Evolutionary conservation across 768 basidiomycete species (phyloP), one percentile per base, ranked within the genome.

Genomic region (Daedaleopsis nitida): DNA sequence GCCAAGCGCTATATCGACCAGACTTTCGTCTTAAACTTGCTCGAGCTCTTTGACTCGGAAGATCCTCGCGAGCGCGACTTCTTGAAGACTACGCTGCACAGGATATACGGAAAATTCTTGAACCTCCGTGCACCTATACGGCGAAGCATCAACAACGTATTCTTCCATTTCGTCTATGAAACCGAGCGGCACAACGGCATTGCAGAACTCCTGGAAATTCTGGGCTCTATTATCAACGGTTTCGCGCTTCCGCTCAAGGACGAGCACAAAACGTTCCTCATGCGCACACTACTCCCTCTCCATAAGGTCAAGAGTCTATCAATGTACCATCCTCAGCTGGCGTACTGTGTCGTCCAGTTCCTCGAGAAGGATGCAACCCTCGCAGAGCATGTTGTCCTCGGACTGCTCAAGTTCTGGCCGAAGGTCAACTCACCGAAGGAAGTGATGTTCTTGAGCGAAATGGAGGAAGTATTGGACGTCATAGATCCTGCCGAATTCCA

Each of bases 361-460:
- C 76, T 98, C 64, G 97, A 99, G 75, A 99, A 99, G 78, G 97
- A 98, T 64, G 83, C 94, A 2, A 74, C 84, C 7, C 81, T 98
- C 49, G 96, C 94, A 21, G 92, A 98, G 77, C 96, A 98, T 42
- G 97, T 99, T 32, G 91, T 98, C 78, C 78, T 95, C 66, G 97
- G 97, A 19, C 81, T 99, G n/a, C 84, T 99, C 73, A 90, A 91
- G 75, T 99, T 84, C 76, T 99, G 97, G 97, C 97, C 97, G 35
- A 98, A 98, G 76, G 97, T 99, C 68, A 98, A 99, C 75, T 94
- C 92, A 37, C 96, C 96, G 16, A 99, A 99, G 79, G 97, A 99
- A 72, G 97, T 98, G 75, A 99, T 99, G 97, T 99, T 92, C 79
- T 80, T 99, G 60, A 98, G 98, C 76, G 97, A 99, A 78, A 94